These are phyloP conservation scores for Phtheirospermum japonicum DNA, from an alignment of 257 asterid species.

Conservation along the genomic window DNA sequence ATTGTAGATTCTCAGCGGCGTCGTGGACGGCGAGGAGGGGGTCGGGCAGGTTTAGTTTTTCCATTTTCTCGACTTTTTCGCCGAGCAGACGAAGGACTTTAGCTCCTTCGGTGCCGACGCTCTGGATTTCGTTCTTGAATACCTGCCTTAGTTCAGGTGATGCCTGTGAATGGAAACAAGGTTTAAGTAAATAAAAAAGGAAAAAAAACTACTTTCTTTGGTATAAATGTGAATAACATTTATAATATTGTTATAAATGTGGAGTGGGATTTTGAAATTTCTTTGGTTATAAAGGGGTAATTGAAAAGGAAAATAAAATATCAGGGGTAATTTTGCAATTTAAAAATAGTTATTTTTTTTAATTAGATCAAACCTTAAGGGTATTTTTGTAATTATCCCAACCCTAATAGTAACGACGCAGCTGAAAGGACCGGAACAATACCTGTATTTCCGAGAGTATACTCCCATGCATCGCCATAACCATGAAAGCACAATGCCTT, in stretches of 20 bases:
- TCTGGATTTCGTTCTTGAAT: slow-evolving; percentile 63
- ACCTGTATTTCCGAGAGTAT: slow-evolving; percentile 98
- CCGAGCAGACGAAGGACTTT: slow-evolving; percentile 65
- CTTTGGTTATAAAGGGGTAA: neutral
- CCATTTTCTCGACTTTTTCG: slow-evolving; percentile 90
- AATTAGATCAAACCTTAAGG: neutral
- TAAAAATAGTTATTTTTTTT: neutral
- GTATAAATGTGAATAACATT: too few relatives aligned
- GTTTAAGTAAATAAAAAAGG: neutral
- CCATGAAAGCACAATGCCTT: slow-evolving; percentile 94
- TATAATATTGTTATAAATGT: neutral
- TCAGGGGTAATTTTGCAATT: neutral
- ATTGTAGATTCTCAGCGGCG: slow-evolving; percentile 80
- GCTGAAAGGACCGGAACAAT: slow-evolving; percentile 16
- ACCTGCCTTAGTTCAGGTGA: slow-evolving; percentile 72
- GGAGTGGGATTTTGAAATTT: neutral
- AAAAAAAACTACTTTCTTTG: too few relatives aligned
- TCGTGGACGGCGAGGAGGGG: slow-evolving; percentile 66
- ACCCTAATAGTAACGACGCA: neutral
- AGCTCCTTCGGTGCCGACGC: slow-evolving; percentile 86
- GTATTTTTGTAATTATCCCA: neutral
- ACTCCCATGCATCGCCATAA: slow-evolving; percentile 97
- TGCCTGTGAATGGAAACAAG: slow-evolving; percentile 45
- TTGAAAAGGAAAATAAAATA: neutral
- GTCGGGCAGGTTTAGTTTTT: slow-evolving; percentile 60